Conservation (phyloP, 495 filamentous ascomycete genomes). For the Elasticomyces elasticus region DNA sequence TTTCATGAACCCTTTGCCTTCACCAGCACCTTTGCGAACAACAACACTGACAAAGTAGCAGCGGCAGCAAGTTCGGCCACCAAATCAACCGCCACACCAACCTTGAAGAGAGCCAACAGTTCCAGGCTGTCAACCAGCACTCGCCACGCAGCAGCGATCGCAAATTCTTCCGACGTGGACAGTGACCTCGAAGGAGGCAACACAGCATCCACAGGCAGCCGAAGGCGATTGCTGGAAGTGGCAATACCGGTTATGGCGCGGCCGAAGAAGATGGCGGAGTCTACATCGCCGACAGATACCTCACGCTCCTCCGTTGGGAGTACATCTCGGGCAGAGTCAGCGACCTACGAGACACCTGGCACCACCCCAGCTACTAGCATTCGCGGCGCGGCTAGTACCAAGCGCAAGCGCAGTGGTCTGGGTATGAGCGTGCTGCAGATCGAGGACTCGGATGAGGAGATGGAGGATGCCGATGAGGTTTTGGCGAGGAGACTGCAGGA, state of each 20-base stretch:
- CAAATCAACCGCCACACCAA: background rate
- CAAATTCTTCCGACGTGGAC: background rate
- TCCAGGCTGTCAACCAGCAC: background rate
- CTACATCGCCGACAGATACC: constrained; percentile 13
- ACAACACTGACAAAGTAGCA: background rate
- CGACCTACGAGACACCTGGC: constrained; percentile 62
- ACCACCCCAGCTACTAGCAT: constrained; percentile 63
- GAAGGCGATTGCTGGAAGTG: constrained; percentile 13
- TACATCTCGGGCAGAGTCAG: constrained; percentile 38
- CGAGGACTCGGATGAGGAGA: constrained; percentile 30
- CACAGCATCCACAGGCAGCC: background rate
- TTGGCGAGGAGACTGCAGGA: constrained; percentile 52
- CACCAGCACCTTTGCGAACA: background rate
- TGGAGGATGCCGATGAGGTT: constrained; percentile 35
- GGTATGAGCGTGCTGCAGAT: constrained; percentile 23
- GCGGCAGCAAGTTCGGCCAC: background rate
- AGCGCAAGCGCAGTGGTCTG: constrained; percentile 26
- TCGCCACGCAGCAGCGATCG: background rate
- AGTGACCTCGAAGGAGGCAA: constrained; percentile 12
- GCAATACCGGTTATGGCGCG: constrained; percentile 20
- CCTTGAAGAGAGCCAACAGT: background rate
- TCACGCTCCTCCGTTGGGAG: constrained; percentile 29
- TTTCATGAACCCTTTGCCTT: background rate
- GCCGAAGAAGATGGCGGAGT: constrained; percentile 1
- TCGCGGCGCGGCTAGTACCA: constrained; percentile 21